Evolutionary conservation across 2,329 filamentous ascomycete species (phyloP).

Genomic region (Spiromastix sp.): DNA sequence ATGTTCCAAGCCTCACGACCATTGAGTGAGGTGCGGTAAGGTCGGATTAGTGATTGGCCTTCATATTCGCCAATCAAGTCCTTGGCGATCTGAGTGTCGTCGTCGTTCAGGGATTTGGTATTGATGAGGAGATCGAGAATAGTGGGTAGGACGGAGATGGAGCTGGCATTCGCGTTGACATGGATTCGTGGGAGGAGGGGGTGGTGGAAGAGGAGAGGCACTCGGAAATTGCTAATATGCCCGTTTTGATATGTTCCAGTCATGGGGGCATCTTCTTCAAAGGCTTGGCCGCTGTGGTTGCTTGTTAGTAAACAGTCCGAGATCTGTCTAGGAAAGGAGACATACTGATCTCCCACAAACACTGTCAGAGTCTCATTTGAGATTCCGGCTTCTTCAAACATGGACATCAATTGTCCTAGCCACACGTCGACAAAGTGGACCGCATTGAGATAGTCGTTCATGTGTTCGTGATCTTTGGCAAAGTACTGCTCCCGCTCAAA

Average conservation of each 20-base stretch:
- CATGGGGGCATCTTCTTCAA: slow-evolving; percentile 27
- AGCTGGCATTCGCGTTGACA: slow-evolving; percentile 27
- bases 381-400: slow-evolving; percentile 33
- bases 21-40: slow-evolving; percentile 23
- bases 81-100: slow-evolving; percentile 21
- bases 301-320: neutral
- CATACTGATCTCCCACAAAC: slow-evolving; percentile 31
- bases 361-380: slow-evolving; percentile 35
- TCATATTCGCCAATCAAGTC: slow-evolving; percentile 35
- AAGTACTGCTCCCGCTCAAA: slow-evolving; percentile 13
- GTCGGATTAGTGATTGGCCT: slow-evolving; percentile 35
- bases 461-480: slow-evolving; percentile 27
- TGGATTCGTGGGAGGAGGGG: slow-evolving; percentile 31
- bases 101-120: slow-evolving; percentile 26
- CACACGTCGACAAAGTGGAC: slow-evolving; percentile 29
- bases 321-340: neutral
- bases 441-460: slow-evolving; percentile 35
- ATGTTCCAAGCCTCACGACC: slow-evolving; percentile 22
- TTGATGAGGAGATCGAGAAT: slow-evolving; percentile 34
- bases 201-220: slow-evolving; percentile 34
- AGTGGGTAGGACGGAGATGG: slow-evolving; percentile 34
- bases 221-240: slow-evolving; percentile 32
- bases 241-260: slow-evolving; percentile 33
- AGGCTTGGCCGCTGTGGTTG: slow-evolving; percentile 23
- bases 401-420: slow-evolving; percentile 25